Conservation (phyloP, 2,329 filamentous ascomycete genomes). For the Penicillium sp. region DNA sequence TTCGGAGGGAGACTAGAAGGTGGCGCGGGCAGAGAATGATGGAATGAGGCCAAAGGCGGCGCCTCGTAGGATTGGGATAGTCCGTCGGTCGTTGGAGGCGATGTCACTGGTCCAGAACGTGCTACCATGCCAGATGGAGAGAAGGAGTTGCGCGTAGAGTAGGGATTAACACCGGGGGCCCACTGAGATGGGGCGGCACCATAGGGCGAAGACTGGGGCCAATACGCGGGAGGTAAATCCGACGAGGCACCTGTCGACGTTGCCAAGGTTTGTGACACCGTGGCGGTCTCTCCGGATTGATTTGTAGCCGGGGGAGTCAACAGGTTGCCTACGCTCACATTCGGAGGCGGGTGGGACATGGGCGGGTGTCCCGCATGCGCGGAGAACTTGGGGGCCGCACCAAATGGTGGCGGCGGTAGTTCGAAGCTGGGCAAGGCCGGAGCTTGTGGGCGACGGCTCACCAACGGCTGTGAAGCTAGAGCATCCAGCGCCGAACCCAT, state of each 20-base stretch:
- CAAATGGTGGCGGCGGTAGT: slow-evolving; percentile 59
- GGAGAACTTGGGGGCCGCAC: slow-evolving; percentile 52
- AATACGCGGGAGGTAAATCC: slow-evolving; percentile 54
- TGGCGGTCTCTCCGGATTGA: slow-evolving; percentile 47
- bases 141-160: slow-evolving; percentile 54
- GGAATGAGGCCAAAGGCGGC: slow-evolving; percentile 61
- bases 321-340: slow-evolving; percentile 59
- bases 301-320: slow-evolving; percentile 61
- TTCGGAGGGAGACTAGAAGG: slow-evolving; percentile 41
- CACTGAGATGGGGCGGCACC: slow-evolving; percentile 26
- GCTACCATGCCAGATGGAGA: slow-evolving; percentile 55
- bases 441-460: slow-evolving; percentile 67
- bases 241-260: slow-evolving; percentile 48
- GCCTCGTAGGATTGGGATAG: slow-evolving; percentile 68
- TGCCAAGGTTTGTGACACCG: slow-evolving; percentile 51
- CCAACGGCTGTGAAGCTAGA: slow-evolving; percentile 65
- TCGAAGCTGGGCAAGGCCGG: slow-evolving; percentile 67
- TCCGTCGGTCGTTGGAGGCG: slow-evolving; percentile 60
- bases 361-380: slow-evolving; percentile 30
- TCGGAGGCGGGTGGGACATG: slow-evolving; percentile 44
- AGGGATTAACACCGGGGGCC: slow-evolving; percentile 28
- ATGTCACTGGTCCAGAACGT: slow-evolving; percentile 52
- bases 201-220: slow-evolving; percentile 60
- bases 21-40: slow-evolving; percentile 57
- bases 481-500: slow-evolving; percentile 63